Evolutionary conservation across 2,329 filamentous ascomycete genomes (phyloP).

Genomic region (Lecanosticta acicola): DNA sequence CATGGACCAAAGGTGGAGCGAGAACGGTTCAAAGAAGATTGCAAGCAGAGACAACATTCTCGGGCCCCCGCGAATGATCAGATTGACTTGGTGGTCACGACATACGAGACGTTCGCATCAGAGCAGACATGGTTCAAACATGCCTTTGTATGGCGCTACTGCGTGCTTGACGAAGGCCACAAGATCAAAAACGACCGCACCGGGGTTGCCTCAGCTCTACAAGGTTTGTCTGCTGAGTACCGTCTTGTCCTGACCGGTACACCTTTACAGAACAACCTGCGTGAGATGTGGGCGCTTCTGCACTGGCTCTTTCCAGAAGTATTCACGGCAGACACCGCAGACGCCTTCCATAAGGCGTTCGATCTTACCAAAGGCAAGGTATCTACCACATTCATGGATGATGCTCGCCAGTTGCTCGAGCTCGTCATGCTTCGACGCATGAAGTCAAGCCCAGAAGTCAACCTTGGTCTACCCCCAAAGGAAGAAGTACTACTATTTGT

Average conservation of each 20-base stretch:
- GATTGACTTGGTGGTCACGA: conserved; percentile 46
- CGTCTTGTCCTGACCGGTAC: conserved; percentile 51
- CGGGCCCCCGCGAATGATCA: conserved; percentile 32
- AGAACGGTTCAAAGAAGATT: conserved; percentile 36
- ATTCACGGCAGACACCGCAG: conserved; percentile 47
- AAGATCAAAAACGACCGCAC: conserved; percentile 48
- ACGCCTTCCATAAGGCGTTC: conserved; percentile 52
- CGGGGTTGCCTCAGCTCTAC: conserved; percentile 40
- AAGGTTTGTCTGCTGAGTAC: conserved; percentile 43
- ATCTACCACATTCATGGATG: conserved; percentile 49
- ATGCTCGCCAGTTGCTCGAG: conserved; percentile 49
- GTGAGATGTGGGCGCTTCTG: conserved; percentile 53
- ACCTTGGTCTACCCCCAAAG: conserved; percentile 53
- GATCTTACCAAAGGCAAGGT: conserved; percentile 51
- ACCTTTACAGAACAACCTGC: conserved; percentile 54
- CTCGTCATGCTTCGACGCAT: conserved; percentile 55
- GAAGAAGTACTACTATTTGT: conserved; percentile 54
- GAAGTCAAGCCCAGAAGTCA: conserved; percentile 51
- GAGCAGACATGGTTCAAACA: conserved; percentile 48
- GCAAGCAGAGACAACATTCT: conserved; percentile 9
- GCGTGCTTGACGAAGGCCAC: conserved; percentile 52
- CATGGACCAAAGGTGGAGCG: conserved; percentile 44
- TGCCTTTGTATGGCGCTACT: conserved; percentile 48
- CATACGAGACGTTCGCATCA: conserved; percentile 45
- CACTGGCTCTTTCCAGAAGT: conserved; percentile 56